Evolutionary conservation across 371 early-diverging fungal species (phyloP).

Genomic region (Mortierella sp.): DNA sequence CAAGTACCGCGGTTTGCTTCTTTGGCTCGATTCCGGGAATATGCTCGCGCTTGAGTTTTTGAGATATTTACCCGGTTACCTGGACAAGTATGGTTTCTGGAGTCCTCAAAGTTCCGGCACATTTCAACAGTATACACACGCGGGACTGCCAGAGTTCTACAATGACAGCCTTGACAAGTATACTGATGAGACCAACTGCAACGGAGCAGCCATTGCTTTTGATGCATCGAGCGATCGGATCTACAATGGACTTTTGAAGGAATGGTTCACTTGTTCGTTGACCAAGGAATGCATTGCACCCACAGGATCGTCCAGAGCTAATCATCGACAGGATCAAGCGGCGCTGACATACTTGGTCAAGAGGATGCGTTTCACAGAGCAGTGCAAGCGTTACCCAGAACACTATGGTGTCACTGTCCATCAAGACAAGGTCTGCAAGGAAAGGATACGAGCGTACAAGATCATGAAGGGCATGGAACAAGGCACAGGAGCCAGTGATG

Average conservation of each 20-base stretch:
- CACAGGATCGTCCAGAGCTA: constrained; percentile 63
- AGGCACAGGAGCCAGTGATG: constrained; percentile 5
- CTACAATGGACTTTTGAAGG: constrained; percentile 59
- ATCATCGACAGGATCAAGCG: constrained; percentile 77
- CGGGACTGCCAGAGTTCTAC: constrained; percentile 68
- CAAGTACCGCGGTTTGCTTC: constrained; percentile 59
- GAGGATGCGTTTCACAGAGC: constrained; percentile 30
- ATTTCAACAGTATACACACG: constrained; percentile 68
- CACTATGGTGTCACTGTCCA: constrained; percentile 65
- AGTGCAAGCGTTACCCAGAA: constrained; percentile 55
- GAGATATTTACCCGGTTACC: constrained; percentile 55
- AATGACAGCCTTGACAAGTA: constrained; percentile 56
- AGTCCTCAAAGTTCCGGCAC: constrained; percentile 63
- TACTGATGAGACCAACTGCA: constrained; percentile 63
- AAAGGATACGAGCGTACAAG: constrained; percentile 55
- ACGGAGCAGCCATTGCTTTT: constrained; percentile 71
- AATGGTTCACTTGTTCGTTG: constrained; percentile 68
- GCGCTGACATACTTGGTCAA: constrained; percentile 64
- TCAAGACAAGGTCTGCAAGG: constrained; percentile 60
- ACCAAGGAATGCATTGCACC: constrained; percentile 73
- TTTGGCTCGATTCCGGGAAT: constrained; percentile 75
- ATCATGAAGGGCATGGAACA: constrained; percentile 44
- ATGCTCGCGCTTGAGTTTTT: constrained; percentile 64
- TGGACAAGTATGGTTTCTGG: constrained; percentile 64
- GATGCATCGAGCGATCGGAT: constrained; percentile 61